Base-by-base conservation (phyloP, 305 asterid species). In the Caryopteris hybrid region DNA sequence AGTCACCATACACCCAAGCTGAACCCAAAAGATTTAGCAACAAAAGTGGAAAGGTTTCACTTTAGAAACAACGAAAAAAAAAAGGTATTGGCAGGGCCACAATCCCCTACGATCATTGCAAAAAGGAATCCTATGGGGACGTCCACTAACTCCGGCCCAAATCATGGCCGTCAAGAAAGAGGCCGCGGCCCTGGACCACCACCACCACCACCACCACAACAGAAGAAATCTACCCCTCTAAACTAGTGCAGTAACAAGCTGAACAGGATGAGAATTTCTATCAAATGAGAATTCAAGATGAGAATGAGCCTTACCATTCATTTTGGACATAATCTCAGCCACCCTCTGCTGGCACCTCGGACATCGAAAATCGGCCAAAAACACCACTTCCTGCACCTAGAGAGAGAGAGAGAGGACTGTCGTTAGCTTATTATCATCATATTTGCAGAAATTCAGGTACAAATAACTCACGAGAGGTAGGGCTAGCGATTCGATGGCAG, bases 311-410 rank as follows among this genome's bases (percentile, higher is more conserved):
- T n/a, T 5, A 87, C 96, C 90, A 8, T 87, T 83, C 95, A 89
- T 81, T 77, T 74, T 89, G 57, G 96, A 69, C 84, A 92, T 80
- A 29, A 89, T 67, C 64, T 86, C 80, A 67, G 91, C 92, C 29
- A 92, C 94, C 79, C 96, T 81, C 38, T 76, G 77, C 81, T 89
- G 96, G 75, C 98, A 92, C 57, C 59, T 76, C 1, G 81, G 34
- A 43, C 96, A 87, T 57, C 95, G 80, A 61, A 87, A 86, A 80
- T 92, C 98, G 0, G 96, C 96, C 20, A 92, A 71, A 64, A 89
- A 82, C 68, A 92, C 92, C 43, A 92, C 89, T 82, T 92, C 91
- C 31, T 92, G 96, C 55, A 89, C 89, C 98, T 36, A 36, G 41
- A 36, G 41, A 36, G 41, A 36, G 41, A 36, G 12, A 36, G 41